A percentile compares a stretch with the other conserved stretches of the same genome.
Conservation (phyloP, 805 yeast genomes). For the Starmerella cellae region DNA sequence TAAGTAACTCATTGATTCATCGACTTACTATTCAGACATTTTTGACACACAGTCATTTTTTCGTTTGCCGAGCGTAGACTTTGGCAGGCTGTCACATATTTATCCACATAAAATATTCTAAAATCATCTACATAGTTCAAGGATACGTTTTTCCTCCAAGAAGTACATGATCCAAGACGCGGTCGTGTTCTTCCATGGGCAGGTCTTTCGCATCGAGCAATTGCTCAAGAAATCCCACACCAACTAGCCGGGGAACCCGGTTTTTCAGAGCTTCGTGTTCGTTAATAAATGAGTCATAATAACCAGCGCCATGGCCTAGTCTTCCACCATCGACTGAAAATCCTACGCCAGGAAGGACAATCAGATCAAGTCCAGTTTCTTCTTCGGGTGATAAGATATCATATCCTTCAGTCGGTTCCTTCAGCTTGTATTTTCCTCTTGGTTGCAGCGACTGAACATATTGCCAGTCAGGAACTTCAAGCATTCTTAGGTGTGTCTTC, state of each 20-base stretch:
- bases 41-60: no score
- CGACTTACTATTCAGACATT: no score
- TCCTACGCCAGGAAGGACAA: conserved; percentile 78
- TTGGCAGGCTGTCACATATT: neutral
- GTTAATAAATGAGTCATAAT: conserved; percentile 63
- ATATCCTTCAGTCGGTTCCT: conserved; percentile 45
- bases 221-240: conserved; percentile 56
- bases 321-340: conserved; percentile 44
- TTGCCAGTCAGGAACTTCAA: conserved; percentile 33
- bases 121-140: no score
- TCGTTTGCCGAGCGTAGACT: no score
- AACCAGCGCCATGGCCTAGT: conserved; percentile 89
- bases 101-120: neutral
- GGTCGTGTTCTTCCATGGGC: conserved; percentile 55
- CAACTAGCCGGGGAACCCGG: conserved; percentile 31
- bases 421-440: conserved; percentile 50
- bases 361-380: conserved; percentile 45
- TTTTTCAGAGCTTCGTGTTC: conserved; percentile 22
- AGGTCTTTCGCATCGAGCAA: conserved; percentile 32
- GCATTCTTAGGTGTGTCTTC: conserved; percentile 41
- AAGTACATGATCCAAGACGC: conserved; percentile 42
- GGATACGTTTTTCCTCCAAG: conserved; percentile 26
- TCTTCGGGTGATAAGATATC: conserved; percentile 17
- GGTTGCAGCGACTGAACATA: conserved; percentile 43
- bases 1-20: no score